Conservation (phyloP, 495 filamentous ascomycete species). For the Penicillium verhagenii region DNA sequence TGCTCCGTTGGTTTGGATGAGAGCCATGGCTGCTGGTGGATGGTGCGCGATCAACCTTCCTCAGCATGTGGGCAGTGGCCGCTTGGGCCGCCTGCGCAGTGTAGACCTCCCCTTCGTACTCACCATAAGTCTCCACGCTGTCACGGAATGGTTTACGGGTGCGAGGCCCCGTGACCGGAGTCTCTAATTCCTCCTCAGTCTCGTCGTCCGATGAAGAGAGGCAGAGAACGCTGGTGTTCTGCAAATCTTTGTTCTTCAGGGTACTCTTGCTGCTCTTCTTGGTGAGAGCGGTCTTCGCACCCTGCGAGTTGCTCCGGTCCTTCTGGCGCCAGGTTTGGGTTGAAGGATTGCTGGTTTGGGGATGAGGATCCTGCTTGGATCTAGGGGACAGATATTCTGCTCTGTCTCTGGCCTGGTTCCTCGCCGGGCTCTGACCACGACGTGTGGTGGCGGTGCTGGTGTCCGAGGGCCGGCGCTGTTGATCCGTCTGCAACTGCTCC, state of each 20-base stretch:
- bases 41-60: slow-evolving; percentile 28
- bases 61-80: slow-evolving; percentile 26
- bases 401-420: slow-evolving; percentile 20
- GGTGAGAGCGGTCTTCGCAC: slow-evolving; percentile 23
- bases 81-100: slow-evolving; percentile 40
- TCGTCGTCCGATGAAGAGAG: slow-evolving; percentile 60
- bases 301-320: neutral
- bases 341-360: slow-evolving; percentile 9
- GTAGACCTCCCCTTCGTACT: slow-evolving; percentile 43
- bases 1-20: slow-evolving; percentile 13
- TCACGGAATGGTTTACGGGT: slow-evolving; percentile 25
- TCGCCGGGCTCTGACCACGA: slow-evolving; percentile 23
- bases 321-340: slow-evolving; percentile 6
- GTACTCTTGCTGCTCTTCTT: slow-evolving; percentile 46
- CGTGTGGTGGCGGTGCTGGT: slow-evolving; percentile 8
- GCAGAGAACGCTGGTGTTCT: slow-evolving; percentile 52
- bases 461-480: slow-evolving; percentile 21
- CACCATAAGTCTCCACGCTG: slow-evolving; percentile 39
- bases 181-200: slow-evolving; percentile 35
- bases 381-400: slow-evolving; percentile 21
- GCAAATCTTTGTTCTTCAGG: slow-evolving; percentile 46
- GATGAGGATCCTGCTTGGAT: slow-evolving; percentile 5
- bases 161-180: slow-evolving; percentile 10
- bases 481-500: slow-evolving; percentile 25
- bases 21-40: slow-evolving; percentile 35